phyloP scores from a whole-genome alignment of 495 filamentous ascomycete species.

The Pseudoneurospora amorphoporcata region DNA sequence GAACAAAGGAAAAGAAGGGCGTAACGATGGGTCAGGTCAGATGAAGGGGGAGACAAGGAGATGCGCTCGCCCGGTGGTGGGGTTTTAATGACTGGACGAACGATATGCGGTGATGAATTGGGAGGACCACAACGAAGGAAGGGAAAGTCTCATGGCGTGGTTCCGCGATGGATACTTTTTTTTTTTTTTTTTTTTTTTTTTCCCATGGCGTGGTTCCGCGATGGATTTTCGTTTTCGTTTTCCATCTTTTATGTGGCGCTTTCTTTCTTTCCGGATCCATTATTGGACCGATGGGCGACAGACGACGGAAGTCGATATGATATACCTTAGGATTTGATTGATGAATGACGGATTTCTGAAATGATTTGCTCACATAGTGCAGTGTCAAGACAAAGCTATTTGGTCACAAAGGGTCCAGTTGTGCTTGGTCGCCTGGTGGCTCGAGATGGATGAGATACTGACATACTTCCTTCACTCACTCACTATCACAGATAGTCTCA shows the following conservation, averaged over 20 bases:
- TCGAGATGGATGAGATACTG: neutral
- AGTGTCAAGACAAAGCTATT: too few species aligned
- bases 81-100: neutral
- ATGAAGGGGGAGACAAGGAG: neutral
- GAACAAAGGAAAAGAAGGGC: neutral
- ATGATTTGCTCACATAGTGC: too few species aligned
- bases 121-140: neutral
- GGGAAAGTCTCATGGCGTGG: too few species aligned
- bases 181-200: neutral
- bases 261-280: neutral
- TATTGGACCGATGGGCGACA: too few species aligned
- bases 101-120: neutral
- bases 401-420: too few species aligned
- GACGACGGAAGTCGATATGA: neutral
- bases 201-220: neutral
- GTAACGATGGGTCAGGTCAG: too few species aligned
- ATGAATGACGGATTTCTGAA: neutral
- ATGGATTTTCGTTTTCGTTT: neutral
- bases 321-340: neutral
- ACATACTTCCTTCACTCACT: too few species aligned
- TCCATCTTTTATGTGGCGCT: neutral
- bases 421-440: too few species aligned
- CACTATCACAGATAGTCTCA: too few species aligned
- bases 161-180: neutral
- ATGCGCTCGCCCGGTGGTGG: neutral